Base-by-base conservation (phyloP, 2,329 filamentous ascomycete genomes). In the Exophiala lecanii-corni region DNA sequence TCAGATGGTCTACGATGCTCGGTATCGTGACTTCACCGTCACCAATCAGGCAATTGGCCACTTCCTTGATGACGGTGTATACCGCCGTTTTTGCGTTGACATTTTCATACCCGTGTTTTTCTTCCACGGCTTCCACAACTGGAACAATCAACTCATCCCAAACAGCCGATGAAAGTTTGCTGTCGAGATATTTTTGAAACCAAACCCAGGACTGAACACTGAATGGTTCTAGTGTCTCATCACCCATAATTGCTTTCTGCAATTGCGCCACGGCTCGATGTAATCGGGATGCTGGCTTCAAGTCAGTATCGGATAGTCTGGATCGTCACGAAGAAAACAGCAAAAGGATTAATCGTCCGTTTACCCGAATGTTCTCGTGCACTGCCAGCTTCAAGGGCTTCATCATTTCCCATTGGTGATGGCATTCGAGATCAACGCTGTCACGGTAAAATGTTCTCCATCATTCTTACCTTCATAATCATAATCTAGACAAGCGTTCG, bases 81-180 rank as follows among this genome's bases (percentile, higher is more conserved):
- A 26, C 12, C 7, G 23, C 23, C 12, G 23, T 26, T 26, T 26
- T 26, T 26, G 7, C 23, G 12, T 6, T 7, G 12, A 12, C 12
- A 12, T 26, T 12, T 7, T 26, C 23, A 12, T 12, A 6, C 7
- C 6, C 12, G 7, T 7, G 7, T 7, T 26, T 12, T 6, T 7
- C 7, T 7, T 6, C 6, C 7, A 26, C 23, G 16, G n/a, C 28
- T 26, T 30, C 26, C 37, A 31, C 30, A 16, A 33, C 21, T 16
- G 26, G 23, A 15, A 40, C 37, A 10, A 40, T 40, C 26, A 40
- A 18, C 17, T n/a, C 9, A 21, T 40, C 26, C 26, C 37, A 32
- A 20, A 40, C n/a, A 19, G 12, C 6, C 6, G 37, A 26, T 13
- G 18, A 6, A 19, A 40, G 5, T 21, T 32, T 31, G 21, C 10